Percentiles rank a stretch among this genome's conserved stretches.
phyloP scores from a whole-genome alignment of 2,329 filamentous ascomycete genomes.

The Escovopsis weberi region DNA sequence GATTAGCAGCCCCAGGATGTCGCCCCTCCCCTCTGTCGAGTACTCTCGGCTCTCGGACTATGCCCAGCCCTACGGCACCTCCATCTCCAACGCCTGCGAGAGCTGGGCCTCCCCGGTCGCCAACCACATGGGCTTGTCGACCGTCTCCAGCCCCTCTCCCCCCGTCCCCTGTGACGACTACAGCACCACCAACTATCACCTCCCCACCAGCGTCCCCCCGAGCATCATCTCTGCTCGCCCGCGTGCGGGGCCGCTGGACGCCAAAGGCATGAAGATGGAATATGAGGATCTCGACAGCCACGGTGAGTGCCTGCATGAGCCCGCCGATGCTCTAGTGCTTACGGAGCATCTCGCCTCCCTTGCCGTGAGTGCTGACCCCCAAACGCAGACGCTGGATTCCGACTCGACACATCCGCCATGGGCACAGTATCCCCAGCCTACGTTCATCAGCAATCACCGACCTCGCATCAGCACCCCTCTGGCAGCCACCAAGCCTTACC shows the following conservation, averaged over 20 bases:
- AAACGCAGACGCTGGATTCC: conserved; percentile 18
- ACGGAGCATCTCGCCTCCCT: not conserved
- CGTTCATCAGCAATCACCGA: conserved; percentile 13
- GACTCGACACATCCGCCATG: conserved; percentile 13
- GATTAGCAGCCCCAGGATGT: conserved; percentile 29
- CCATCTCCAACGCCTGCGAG: conserved; percentile 28
- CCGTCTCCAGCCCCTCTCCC: conserved; percentile 37
- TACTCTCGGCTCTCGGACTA: conserved; percentile 30
- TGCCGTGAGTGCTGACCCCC: conserved; percentile 13
- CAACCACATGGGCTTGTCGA: conserved; percentile 27
- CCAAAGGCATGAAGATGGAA: conserved; percentile 25
- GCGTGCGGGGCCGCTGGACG: conserved; percentile 6
- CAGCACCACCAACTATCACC: conserved; percentile 23
- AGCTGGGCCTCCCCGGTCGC: conserved; percentile 31
- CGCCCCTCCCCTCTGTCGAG: conserved; percentile 30
- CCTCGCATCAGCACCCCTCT: conserved; percentile 13
- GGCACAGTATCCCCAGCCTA: conserved; percentile 13
- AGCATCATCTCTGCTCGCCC: conserved; percentile 23
- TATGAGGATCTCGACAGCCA: conserved; percentile 23
- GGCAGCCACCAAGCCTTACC: conserved; percentile 8
- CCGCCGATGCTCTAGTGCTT: not conserved
- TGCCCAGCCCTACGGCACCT: conserved; percentile 19
- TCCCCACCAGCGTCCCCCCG: conserved; percentile 33
- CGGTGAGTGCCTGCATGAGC: conserved; percentile 10
- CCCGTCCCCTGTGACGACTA: conserved; percentile 34